Percentiles rank a stretch among this genome's conserved stretches.
phyloP scores from a whole-genome alignment of 345 rosid species.

The Reutealis trisperma region DNA sequence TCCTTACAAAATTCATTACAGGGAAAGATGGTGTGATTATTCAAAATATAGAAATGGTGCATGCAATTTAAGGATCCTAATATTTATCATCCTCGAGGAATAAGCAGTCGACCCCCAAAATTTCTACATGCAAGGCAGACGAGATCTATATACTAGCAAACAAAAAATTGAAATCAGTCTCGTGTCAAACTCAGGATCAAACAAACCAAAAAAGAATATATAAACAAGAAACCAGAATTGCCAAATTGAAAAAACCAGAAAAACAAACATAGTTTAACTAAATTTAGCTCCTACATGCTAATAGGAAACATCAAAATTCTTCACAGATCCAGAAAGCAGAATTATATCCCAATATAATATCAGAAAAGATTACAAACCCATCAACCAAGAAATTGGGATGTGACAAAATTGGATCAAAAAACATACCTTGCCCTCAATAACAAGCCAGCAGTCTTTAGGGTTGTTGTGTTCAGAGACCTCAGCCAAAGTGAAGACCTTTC shows the following conservation, averaged over 20 bases:
- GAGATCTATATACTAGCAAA: not conserved
- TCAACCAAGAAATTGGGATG: not conserved
- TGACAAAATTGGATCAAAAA: not conserved
- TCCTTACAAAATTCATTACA: too few relatives aligned
- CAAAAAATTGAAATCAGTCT: not conserved
- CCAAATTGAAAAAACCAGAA: not conserved
- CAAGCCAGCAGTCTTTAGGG: slow-evolving; percentile 80
- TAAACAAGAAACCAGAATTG: not conserved
- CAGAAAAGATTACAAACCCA: not conserved
- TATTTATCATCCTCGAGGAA: not conserved
- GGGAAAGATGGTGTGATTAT: too few relatives aligned
- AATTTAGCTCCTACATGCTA: not conserved
- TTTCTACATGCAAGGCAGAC: not conserved
- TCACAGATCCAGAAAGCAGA: slow-evolving; percentile 6
- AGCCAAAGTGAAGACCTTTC: slow-evolving; percentile 62
- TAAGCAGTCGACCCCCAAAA: not conserved
- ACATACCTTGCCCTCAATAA: slow-evolving; percentile 81
- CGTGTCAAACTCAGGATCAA: not conserved
- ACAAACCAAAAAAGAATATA: not conserved
- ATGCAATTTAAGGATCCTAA: not conserved
- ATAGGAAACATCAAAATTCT: not conserved
- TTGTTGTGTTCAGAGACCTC: slow-evolving; percentile 75
- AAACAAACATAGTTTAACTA: not conserved
- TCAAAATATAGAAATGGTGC: too few relatives aligned
- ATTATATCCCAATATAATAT: not conserved